Evolutionary conservation across 208 protist species (phyloP).

Genomic region (Trypanosoma congolense): DNA sequence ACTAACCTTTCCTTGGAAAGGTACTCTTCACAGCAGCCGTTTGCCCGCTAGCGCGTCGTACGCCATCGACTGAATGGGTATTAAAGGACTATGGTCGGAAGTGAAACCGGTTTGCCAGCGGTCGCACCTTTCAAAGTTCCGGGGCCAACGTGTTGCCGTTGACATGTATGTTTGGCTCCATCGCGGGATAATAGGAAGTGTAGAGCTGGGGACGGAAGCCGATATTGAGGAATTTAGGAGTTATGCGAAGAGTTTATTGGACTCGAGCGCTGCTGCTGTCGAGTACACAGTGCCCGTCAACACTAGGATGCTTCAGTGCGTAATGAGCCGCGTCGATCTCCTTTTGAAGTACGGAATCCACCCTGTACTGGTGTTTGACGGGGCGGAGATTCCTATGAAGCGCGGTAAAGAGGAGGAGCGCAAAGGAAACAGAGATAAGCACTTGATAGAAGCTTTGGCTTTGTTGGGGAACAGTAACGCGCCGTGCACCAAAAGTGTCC

Average conservation of each 20-base stretch:
- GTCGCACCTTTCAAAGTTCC: slow-evolving; percentile 73
- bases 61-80: slow-evolving; percentile 48
- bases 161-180: slow-evolving; percentile 91
- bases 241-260: neutral
- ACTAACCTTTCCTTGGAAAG: neutral
- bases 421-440: slow-evolving; percentile 23
- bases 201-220: slow-evolving; percentile 28
- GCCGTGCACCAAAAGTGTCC: slow-evolving; percentile 15
- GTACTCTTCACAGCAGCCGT: neutral
- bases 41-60: neutral
- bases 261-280: neutral
- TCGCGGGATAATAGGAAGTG: slow-evolving; percentile 38
- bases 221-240: slow-evolving; percentile 13
- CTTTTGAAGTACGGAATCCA: slow-evolving; percentile 61
- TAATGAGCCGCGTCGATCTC: slow-evolving; percentile 24
- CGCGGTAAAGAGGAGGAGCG: slow-evolving; percentile 51
- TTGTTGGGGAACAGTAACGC: slow-evolving; percentile 41
- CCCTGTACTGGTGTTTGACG: slow-evolving; percentile 83
- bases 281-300: slow-evolving; percentile 10
- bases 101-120: slow-evolving; percentile 66
- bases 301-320: slow-evolving; percentile 20
- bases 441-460: slow-evolving; percentile 34
- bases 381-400: slow-evolving; percentile 77
- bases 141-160: slow-evolving; percentile 64
- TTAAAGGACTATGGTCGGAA: slow-evolving; percentile 80